Evolutionary conservation across 495 filamentous ascomycete genomes (phyloP).

Genomic region (Talaromyces liani): DNA sequence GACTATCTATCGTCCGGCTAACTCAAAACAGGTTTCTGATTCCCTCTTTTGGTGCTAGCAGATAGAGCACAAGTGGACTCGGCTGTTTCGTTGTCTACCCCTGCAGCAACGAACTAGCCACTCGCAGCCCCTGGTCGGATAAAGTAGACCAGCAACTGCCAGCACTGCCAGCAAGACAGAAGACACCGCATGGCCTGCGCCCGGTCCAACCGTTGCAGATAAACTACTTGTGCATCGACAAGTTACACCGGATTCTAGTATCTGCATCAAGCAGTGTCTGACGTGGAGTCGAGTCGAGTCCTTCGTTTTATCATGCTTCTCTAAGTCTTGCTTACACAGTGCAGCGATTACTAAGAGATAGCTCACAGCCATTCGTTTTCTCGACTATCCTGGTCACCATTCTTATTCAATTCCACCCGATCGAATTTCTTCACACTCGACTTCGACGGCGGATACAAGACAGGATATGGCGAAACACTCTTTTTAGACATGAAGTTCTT

Average conservation of each 20-base stretch:
- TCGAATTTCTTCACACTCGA: neutral
- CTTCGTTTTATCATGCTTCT: neutral
- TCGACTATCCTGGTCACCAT: neutral
- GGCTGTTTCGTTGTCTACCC: neutral
- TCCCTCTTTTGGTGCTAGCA: neutral
- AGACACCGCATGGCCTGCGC: neutral
- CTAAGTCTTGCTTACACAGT: neutral
- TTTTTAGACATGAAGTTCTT: constrained; percentile 1
- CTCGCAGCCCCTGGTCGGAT: neutral
- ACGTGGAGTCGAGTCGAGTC: neutral
- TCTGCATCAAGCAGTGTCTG: neutral
- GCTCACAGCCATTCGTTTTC: neutral
- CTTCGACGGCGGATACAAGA: neutral
- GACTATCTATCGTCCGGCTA: neutral
- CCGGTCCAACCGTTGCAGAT: constrained; percentile 2
- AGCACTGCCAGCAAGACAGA: neutral
- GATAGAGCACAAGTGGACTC: neutral
- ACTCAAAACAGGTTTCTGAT: neutral
- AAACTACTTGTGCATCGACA: neutral
- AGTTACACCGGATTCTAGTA: neutral
- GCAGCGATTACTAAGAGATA: neutral
- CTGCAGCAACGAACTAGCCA: neutral
- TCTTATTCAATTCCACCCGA: neutral
- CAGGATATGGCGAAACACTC: neutral
- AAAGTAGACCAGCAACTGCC: neutral